Evolutionary conservation across 2,329 filamentous ascomycete species (phyloP), one percentile per base, ranked within the genome.

Genomic region (Colletotrichum abscissum): DNA sequence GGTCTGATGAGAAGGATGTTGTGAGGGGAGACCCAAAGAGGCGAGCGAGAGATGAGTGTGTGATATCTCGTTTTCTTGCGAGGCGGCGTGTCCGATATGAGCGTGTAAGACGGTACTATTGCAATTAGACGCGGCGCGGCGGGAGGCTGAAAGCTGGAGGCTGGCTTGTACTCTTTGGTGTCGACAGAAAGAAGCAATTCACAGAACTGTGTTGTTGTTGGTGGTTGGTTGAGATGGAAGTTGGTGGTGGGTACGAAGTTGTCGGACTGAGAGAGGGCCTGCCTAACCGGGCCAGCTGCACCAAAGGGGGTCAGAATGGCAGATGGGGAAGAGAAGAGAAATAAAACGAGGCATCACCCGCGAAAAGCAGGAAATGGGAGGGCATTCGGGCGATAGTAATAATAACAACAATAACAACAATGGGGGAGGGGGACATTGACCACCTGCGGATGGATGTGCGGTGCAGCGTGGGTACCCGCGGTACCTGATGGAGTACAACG

Each of bases 351-450:
- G 56, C 62, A 66, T 38, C 55, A 71, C 35, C 28, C 55, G 67
- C 35, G 38, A 16, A 24, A 56, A 66, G 28, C 26, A 9, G 22
- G 28, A 30, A 35, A 46, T 35, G 35, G 56, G 71, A 71, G 71
- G 71, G 62, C 30, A 73, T 73, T 73, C 60, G 67, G 56, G 67
- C 33, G 38, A 38, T 65, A 65, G 66, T 73, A 65, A 71, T 73
- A 73, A 70, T 70, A 69, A 65, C 56, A 70, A 73, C 22, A 73
- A 73, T 30, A 73, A 70, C 33, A 60, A 58, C 35, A 60, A 49
- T 54, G 52, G 19, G 22, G 52, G 52, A n/a, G 22, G 52, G 52
- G 16, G 52, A 19, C 62, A 26, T 55, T 64, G 30, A 42, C 38
- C 59, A 63, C 35, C 30, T 33, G 30, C 30, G 30, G 30, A 33